These are phyloP conservation scores for Cladosporium sp. DNA, from an alignment of 2,329 filamentous ascomycete genomes.

Conservation along the genomic window DNA sequence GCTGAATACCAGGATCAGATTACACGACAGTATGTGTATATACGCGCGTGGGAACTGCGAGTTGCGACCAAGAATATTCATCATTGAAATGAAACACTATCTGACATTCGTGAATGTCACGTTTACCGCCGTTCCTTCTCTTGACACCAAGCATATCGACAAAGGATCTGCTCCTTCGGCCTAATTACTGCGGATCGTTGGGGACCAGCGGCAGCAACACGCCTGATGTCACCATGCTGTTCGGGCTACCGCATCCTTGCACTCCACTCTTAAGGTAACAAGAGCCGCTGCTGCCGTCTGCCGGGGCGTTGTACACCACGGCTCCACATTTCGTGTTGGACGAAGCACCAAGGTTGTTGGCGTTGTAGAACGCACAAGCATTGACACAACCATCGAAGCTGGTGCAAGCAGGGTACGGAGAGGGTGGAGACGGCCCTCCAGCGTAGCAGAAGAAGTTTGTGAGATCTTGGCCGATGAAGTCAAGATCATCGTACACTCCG, in stretches of 20 bases:
- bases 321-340: constrained; percentile 1
- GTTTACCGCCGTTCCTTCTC: too few relatives aligned
- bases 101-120: too few relatives aligned
- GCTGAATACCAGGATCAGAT: too few relatives aligned
- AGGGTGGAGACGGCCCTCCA: not conserved
- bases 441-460: constrained; percentile 8
- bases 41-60: too few relatives aligned
- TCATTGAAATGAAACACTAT: too few relatives aligned
- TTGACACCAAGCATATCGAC: too few relatives aligned
- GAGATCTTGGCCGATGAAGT: constrained; percentile 9
- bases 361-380: constrained; percentile 10
- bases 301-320: constrained; percentile 7
- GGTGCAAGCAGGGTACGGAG: constrained; percentile 1
- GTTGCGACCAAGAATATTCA: too few relatives aligned
- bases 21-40: too few relatives aligned
- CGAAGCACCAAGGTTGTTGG: not conserved
- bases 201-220: constrained; percentile 4
- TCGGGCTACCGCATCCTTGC: constrained; percentile 2
- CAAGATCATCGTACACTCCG: constrained; percentile 4
- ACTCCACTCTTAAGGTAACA: constrained; percentile 4
- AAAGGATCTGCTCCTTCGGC: too few relatives aligned
- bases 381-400: constrained; percentile 9
- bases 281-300: constrained; percentile 1
- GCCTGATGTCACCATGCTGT: not conserved
- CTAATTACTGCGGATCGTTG: constrained; percentile 3